These are phyloP conservation scores for Euphorbia lathyris DNA, from an alignment of 345 rosid species.

Conservation along the genomic window DNA sequence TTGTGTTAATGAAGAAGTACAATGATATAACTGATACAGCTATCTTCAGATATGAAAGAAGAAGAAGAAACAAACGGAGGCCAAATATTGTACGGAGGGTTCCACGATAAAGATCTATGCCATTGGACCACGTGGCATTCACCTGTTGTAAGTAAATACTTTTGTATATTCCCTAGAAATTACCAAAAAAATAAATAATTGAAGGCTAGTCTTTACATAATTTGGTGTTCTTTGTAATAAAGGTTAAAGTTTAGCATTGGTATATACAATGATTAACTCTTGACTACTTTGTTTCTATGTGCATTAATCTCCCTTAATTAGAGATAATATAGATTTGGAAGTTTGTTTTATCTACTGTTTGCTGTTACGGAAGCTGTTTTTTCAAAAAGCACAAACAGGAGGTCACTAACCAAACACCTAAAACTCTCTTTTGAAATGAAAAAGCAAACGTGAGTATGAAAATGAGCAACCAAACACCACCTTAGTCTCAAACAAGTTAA, in stretches of 20 bases:
- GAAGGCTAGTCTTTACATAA: not conserved
- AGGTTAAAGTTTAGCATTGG: not conserved
- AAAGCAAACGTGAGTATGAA: no score
- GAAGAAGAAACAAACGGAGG: slow-evolving; percentile 2
- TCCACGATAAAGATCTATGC: not conserved
- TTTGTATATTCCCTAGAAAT: slow-evolving; percentile 7
- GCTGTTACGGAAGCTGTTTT: no score
- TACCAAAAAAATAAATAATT: not conserved
- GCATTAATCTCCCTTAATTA: not conserved
- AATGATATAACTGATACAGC: slow-evolving; percentile 8
- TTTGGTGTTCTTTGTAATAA: slow-evolving; percentile 8
- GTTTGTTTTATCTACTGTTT: no score
- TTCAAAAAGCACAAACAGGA: no score
- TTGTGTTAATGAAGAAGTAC: no score
- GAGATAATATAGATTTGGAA: not conserved
- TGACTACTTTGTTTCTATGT: not conserved
- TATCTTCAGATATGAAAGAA: not conserved
- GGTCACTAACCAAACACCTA: no score
- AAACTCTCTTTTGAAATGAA: no score
- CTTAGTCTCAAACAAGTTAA: not conserved
- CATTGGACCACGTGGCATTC: not conserved
- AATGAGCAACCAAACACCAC: no score
- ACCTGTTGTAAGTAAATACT: slow-evolving; percentile 11
- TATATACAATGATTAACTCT: not conserved
- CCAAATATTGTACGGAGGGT: slow-evolving; percentile 13